Percentiles rank a stretch among this genome's conserved stretches.
These are phyloP conservation scores for Brassica carinata DNA, from an alignment of 345 rosid genomes.

Conservation along the genomic window DNA sequence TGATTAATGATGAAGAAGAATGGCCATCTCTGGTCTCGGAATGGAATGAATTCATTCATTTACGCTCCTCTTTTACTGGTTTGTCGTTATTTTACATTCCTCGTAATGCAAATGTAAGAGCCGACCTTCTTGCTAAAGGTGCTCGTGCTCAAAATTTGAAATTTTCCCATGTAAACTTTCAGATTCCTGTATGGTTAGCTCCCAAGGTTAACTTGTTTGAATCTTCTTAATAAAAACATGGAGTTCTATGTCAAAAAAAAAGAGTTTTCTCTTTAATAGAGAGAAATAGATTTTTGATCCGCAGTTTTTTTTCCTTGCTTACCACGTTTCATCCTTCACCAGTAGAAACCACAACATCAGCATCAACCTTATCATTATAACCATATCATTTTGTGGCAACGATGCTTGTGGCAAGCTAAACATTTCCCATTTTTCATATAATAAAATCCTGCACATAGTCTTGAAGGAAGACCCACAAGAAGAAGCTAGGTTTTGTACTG, in stretches of 20 bases:
- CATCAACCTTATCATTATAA: constrained; percentile 50
- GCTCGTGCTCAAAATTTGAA: neutral
- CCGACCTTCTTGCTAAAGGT: neutral
- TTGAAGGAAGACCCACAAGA: too few species aligned
- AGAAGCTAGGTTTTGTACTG: too few species aligned
- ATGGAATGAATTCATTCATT: neutral
- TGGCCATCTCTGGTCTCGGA: neutral
- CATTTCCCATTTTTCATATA: too few species aligned
- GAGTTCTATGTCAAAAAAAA: neutral
- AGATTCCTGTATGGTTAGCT: neutral
- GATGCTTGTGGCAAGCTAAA: too few species aligned
- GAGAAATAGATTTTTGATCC: constrained; percentile 52
- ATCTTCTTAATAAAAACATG: neutral
- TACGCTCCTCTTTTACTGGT: neutral
- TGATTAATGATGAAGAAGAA: neutral
- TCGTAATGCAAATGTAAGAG: neutral
- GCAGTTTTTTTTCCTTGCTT: constrained; percentile 56
- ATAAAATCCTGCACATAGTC: too few species aligned
- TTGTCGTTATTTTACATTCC: neutral
- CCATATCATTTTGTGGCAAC: constrained; percentile 63
- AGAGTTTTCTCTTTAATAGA: too few species aligned
- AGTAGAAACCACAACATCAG: constrained; percentile 65
- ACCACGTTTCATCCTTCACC: constrained; percentile 78
- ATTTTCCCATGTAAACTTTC: neutral
- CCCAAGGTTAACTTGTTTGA: neutral